Base-by-base conservation (phyloP, 2,329 filamentous ascomycete species). In the Madurella fahalii region DNA sequence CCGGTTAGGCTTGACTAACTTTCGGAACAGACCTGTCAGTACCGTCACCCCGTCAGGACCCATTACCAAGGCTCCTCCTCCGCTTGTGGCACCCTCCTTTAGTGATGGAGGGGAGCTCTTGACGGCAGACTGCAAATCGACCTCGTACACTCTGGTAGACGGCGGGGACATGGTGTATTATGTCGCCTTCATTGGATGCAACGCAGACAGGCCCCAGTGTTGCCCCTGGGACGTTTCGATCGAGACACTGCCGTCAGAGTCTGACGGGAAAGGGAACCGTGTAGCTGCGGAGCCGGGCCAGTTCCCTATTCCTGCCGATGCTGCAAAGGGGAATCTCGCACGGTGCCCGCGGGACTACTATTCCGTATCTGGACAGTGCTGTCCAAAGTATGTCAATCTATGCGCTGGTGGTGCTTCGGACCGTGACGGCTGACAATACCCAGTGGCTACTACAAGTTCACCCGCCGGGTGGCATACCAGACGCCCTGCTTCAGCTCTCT, bases 401-500 rank as follows among this genome's bases (percentile, higher is more conserved):
- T 17, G 17, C 15, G 5, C 32, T 15, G 5, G 17, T 30, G 7
- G 13, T 4, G 13, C 34, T 37, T 37, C 13, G 13, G 9, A 11
- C 34, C 9, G 12, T 9, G 17, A 37, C n/a, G 13, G 18, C 51
- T 56, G 16, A 57, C 46, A 48, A 40, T 32, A 11, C n/a, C 2
- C 52, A 64, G 59, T 47, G 58, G 64, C 50, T 67, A 63, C 53
- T 66, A 59, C 60, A 63, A 64, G n/a, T 67, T 64, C 53, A 67
- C 65, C 4, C 47, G 56, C 30, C 17, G n/a, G 15, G 47, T 68
- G 12, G 64, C 63, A 40, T 60, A 51, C 52, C 62, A 64, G 47
- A 68, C 64, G 4, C 65, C 66, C 17, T 68, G 65, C 60, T 65
- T 60, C 55, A 63, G 60, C 46, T 65, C 63, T 25, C 56, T 66